Evolutionary conservation across 176 grass and related monocot species (phyloP).

Genomic region (Hyparrhenia diplandra): DNA sequence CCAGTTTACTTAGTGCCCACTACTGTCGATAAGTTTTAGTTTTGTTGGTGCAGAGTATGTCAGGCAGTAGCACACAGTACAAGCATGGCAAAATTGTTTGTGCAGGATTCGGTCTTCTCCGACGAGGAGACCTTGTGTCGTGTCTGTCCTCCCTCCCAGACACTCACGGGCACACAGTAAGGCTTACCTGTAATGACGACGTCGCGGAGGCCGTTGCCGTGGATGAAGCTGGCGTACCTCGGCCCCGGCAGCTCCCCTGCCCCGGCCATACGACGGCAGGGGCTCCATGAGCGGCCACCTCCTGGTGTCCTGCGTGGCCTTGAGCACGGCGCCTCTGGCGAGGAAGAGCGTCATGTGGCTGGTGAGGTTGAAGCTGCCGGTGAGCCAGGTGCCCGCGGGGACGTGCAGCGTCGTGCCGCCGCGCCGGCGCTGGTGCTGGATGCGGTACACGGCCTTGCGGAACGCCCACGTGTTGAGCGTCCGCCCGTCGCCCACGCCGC

Average conservation of each 20-base stretch:
- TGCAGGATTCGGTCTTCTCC: neutral
- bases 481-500: constrained; percentile 65
- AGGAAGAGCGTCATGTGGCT: constrained; percentile 91
- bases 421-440: constrained; percentile 52
- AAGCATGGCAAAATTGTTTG: neutral
- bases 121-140: too few species aligned
- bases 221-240: constrained; percentile 70
- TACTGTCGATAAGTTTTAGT: too few species aligned
- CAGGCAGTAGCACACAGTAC: neutral
- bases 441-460: constrained; percentile 63
- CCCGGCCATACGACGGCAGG: too few species aligned
- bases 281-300: too few species aligned
- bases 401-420: constrained; percentile 61
- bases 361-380: constrained; percentile 86
- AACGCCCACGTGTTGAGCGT: constrained; percentile 83
- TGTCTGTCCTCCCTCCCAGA: neutral
- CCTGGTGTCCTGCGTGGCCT: too few species aligned
- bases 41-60: neutral
- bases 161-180: constrained; percentile 1
- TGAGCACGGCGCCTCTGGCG: constrained; percentile 67
- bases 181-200: constrained; percentile 63
- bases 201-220: constrained; percentile 72
- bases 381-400: constrained; percentile 69
- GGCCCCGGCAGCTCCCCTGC: constrained; percentile 67
- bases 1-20: neutral